Percentiles rank a stretch among this genome's conserved stretches.
Conservation (phyloP, 345 rosid species). For the Gossypium turneri region DNA sequence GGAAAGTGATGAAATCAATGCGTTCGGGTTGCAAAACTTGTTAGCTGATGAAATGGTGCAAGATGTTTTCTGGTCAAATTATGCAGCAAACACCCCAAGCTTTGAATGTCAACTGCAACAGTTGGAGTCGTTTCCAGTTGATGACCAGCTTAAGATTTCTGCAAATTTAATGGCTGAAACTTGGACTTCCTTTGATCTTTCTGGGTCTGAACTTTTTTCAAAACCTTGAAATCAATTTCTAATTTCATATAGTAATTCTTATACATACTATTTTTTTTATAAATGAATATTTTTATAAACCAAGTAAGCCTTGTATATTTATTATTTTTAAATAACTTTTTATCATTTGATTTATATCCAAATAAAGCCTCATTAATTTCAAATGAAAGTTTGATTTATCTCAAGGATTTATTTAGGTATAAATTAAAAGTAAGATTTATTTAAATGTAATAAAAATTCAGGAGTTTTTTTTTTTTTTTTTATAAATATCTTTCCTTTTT, state of each 20-base stretch:
- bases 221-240: conserved; percentile 25
- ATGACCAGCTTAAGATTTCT: conserved; percentile 37
- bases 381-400: background rate
- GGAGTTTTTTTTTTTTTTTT: background rate
- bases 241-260: background rate
- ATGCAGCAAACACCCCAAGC: conserved; percentile 10
- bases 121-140: conserved; percentile 24
- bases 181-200: conserved; percentile 57
- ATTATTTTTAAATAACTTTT: background rate
- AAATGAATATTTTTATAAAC: no score
- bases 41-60: conserved; percentile 42
- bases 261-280: background rate
- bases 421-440: background rate
- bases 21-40: conserved; percentile 27
- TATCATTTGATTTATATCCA: background rate
- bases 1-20: conserved; percentile 21
- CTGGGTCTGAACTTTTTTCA: conserved; percentile 42
- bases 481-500: background rate
- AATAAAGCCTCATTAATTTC: background rate
- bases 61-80: conserved; percentile 33
- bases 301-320: no score
- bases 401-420: background rate
- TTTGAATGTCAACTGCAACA: conserved; percentile 34
- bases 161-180: conserved; percentile 38
- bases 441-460: background rate